These are phyloP conservation scores for Plectranthus barbatus DNA, from an alignment of 257 asterid genomes.

Conservation along the genomic window DNA sequence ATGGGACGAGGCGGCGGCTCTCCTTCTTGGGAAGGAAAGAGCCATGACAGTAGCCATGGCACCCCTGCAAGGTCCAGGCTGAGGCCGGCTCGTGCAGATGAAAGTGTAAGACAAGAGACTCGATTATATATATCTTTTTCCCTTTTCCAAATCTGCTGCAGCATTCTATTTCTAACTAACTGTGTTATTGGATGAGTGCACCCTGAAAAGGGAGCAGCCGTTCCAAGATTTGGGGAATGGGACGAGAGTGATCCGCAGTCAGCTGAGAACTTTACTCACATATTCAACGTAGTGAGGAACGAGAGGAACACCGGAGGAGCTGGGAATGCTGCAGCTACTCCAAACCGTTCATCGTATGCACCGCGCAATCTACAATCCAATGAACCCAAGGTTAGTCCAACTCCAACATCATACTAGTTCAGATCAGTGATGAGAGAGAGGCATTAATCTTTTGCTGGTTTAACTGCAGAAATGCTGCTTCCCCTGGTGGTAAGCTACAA, in stretches of 20 bases:
- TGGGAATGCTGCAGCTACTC: no score
- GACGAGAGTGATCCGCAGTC: constrained; percentile 53
- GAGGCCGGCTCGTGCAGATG: constrained; percentile 22
- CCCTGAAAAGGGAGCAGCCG: constrained; percentile 54
- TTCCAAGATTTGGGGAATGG: constrained; percentile 79
- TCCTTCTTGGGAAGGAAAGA: constrained; percentile 49
- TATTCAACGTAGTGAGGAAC: constrained; percentile 48
- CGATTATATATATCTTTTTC: no score
- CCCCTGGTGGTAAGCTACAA: constrained; percentile 36
- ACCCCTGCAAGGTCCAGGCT: constrained; percentile 24
- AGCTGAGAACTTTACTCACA: constrained; percentile 55
- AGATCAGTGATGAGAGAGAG: no score
- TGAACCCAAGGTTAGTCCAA: no score
- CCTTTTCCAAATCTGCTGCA: neutral
- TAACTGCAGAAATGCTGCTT: constrained; percentile 39
- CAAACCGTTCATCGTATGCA: constrained; percentile 13
- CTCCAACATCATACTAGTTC: no score
- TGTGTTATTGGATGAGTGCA: neutral
- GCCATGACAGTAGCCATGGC: constrained; percentile 20
- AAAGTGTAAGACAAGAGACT: constrained; percentile 22
- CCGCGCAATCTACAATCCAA: constrained; percentile 8
- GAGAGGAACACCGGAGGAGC: no score
- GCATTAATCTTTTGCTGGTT: neutral
- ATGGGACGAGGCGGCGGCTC: constrained; percentile 31
- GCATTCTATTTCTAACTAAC: neutral